Evolutionary conservation across 345 rosid species (phyloP).

Genomic region (Rubroshorea leprosula): DNA sequence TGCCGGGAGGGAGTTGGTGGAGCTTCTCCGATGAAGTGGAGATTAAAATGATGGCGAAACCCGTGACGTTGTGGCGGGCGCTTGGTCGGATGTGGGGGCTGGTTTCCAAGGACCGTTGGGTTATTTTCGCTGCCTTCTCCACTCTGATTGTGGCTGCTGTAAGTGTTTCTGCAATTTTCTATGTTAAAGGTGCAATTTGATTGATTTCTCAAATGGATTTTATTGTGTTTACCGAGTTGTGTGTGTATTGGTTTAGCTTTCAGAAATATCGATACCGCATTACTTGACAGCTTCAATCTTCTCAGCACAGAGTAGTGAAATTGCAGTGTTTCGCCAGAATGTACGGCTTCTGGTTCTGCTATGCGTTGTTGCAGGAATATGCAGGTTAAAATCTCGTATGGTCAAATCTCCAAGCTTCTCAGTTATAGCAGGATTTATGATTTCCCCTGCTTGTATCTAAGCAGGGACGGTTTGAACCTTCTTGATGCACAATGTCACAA

Average conservation of each 20-base stretch:
- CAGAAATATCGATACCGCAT: constrained; percentile 85
- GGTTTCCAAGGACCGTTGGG: constrained; percentile 82
- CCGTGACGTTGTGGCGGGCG: constrained; percentile 83
- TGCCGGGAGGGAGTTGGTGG: constrained; percentile 98
- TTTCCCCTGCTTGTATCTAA: neutral
- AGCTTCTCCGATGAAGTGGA: constrained; percentile 68
- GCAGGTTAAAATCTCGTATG: constrained; percentile 94
- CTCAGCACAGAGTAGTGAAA: constrained; percentile 70
- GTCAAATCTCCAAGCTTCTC: constrained; percentile 47
- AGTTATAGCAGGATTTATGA: constrained; percentile 1
- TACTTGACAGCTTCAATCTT: constrained; percentile 92
- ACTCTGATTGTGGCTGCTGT: constrained; percentile 82
- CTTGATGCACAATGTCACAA: constrained; percentile 10
- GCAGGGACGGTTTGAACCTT: constrained; percentile 16
- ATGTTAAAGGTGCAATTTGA: too few species aligned
- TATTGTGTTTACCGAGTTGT: constrained; percentile 8
- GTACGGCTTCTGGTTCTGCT: constrained; percentile 61
- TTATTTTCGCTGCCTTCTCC: constrained; percentile 75
- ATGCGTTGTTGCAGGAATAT: constrained; percentile 74
- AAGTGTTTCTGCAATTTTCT: constrained; percentile 13
- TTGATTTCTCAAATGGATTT: neutral
- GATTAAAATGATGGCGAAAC: constrained; percentile 52
- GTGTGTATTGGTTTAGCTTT: constrained; percentile 51
- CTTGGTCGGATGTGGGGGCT: constrained; percentile 82
- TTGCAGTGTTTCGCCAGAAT: constrained; percentile 67